Base-by-base conservation (phyloP, 768 basidiomycete genomes). In the Crepidotus variabilis region DNA sequence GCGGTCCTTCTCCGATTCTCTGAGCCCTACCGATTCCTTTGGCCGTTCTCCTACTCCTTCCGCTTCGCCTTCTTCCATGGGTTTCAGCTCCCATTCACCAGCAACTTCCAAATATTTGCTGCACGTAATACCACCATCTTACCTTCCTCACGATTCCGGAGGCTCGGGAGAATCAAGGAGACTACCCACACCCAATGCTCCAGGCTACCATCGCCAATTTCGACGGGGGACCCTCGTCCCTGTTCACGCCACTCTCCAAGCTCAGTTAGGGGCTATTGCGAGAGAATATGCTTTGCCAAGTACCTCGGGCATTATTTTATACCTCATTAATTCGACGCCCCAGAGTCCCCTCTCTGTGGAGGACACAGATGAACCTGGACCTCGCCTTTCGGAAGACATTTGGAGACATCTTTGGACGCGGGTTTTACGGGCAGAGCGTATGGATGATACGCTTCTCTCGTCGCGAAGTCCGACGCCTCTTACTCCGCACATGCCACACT, bases 221-320 rank as follows among this genome's bases (percentile, higher is more conserved):
- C 82, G 83, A 13, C 83, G 95, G 23, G 95, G 95, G 7, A 86
- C 85, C n/a, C 78, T 98, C 11, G 82, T 98, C 3, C 88, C 94
- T 0, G 78, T 98, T 0, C 84, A 94, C 66, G 78, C 94, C 5
- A 92, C 88, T 0, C 74, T 98, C 1, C 87, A 92, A 43, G 81
- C 86, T 0, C 95, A 97, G 67, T 73, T 97, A 9, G 77, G 78
- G 20, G 90, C 92, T 6, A 97, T 98, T 51, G 94, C 95, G 13
- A 87, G 87, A 70, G 95, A 98, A 71, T 98, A 94, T 65, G 90
- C 91, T 2, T 76, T 98, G 16, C 95, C 95, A 1, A 92, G 88
- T 61, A 92, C 90, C 0, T 71, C 82, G 13, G 95, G 95, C 5
- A 72, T 98, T 48, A 76, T 91, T 45, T 77, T 98, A 1, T 98